A percentile compares a stretch with the other conserved stretches of the same genome.
Evolutionary conservation across 2,329 filamentous ascomycete genomes (phyloP).

Genomic region (Aureobasidium namibiae): DNA sequence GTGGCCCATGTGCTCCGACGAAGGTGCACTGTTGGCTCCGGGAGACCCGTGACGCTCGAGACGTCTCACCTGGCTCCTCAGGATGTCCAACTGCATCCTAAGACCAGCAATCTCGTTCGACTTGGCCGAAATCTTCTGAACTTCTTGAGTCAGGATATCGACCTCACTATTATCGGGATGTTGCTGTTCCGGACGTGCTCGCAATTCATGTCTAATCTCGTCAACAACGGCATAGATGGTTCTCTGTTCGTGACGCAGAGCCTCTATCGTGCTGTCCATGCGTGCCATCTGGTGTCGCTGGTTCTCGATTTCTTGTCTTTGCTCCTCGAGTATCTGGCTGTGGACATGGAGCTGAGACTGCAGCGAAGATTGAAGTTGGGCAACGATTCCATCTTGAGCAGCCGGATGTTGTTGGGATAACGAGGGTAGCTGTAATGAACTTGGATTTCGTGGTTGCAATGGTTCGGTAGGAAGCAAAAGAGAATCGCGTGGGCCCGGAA

Average conservation of each 20-base stretch:
- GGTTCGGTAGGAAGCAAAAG: neutral
- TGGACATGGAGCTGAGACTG: constrained; percentile 43
- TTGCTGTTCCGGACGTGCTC: constrained; percentile 19
- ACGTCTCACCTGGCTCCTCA: constrained; percentile 38
- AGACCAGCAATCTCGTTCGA: constrained; percentile 39
- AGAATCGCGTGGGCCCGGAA: constrained; percentile 4
- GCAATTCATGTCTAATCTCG: constrained; percentile 29
- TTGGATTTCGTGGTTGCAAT: neutral
- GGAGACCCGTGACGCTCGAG: constrained; percentile 21
- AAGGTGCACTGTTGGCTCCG: constrained; percentile 18
- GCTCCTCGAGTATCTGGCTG: constrained; percentile 31
- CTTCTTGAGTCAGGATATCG: constrained; percentile 36
- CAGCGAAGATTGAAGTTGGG: constrained; percentile 30
- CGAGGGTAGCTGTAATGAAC: constrained; percentile 10
- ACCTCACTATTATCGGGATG: constrained; percentile 29
- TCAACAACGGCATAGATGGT: constrained; percentile 27
- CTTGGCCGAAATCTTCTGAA: constrained; percentile 33
- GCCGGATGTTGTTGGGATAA: constrained; percentile 6
- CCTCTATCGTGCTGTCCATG: constrained; percentile 31
- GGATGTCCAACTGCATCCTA: constrained; percentile 39
- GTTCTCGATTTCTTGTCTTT: constrained; percentile 32
- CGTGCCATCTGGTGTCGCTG: constrained; percentile 33
- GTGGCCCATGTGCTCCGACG: constrained; percentile 17
- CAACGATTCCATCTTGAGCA: constrained; percentile 30
- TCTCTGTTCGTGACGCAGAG: constrained; percentile 33